These are phyloP conservation scores for Ashbya aceris DNA, from an alignment of 1,139 yeast genomes.

Conservation along the genomic window DNA sequence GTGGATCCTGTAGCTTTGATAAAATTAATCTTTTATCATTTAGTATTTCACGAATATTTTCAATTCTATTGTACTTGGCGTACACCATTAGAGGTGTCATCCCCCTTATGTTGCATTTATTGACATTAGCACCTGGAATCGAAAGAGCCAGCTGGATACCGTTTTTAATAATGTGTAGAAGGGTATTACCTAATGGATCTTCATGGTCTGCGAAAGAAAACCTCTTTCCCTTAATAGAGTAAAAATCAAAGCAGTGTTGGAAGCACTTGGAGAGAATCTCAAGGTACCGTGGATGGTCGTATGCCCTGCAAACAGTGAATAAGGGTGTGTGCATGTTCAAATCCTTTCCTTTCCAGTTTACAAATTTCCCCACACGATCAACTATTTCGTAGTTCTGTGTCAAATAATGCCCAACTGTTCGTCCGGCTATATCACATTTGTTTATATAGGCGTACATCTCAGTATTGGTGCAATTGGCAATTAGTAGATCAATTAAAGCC, in stretches of 20 bases:
- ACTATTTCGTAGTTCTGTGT: conserved; percentile 51
- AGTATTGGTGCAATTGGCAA: conserved; percentile 34
- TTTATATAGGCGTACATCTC: conserved; percentile 47
- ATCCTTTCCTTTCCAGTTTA: conserved; percentile 70
- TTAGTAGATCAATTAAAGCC: conserved; percentile 40
- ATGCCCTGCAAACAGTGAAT: conserved; percentile 65
- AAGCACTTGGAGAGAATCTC: conserved; percentile 42
- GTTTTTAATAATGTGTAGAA: conserved; percentile 60
- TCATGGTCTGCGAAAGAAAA: conserved; percentile 50
- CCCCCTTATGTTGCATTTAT: conserved; percentile 49
- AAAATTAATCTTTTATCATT: conserved; percentile 40
- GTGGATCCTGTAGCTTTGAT: conserved; percentile 28
- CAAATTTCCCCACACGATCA: conserved; percentile 43
- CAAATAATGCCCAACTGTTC: conserved; percentile 68
- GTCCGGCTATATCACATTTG: conserved; percentile 37
- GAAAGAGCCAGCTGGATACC: conserved; percentile 37
- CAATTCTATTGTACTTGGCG: conserved; percentile 59
- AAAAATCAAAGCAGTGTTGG: conserved; percentile 37
- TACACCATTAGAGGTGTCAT: conserved; percentile 65
- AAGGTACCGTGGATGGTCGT: conserved; percentile 63
- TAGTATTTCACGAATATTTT: conserved; percentile 44
- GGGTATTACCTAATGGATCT: conserved; percentile 64
- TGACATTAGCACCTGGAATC: conserved; percentile 42
- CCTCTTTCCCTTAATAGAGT: conserved; percentile 22
- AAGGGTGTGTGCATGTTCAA: conserved; percentile 68